Evolutionary conservation across 805 yeast genomes (phyloP).

Genomic region (Candida yuanshanica): DNA sequence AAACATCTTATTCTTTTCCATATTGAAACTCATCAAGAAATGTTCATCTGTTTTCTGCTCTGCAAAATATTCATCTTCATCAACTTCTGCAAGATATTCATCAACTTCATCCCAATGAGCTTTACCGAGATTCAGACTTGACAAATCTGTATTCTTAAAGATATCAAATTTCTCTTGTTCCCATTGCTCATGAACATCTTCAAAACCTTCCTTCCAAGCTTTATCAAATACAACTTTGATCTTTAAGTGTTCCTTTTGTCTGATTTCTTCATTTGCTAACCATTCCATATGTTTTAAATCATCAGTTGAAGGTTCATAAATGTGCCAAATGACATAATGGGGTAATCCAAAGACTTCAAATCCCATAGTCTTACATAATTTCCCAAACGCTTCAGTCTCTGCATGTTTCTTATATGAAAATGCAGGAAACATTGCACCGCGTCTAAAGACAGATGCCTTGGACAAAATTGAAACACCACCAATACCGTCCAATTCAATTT

Average conservation of each 20-base stretch:
- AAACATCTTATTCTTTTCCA: conserved; percentile 14
- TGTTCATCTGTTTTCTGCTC: conserved; percentile 19
- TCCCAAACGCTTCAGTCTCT: conserved; percentile 96
- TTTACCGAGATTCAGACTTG: conserved; percentile 38
- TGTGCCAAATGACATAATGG: conserved; percentile 95
- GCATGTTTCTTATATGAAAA: conserved; percentile 95
- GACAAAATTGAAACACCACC: conserved; percentile 95
- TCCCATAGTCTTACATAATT: conserved; percentile 81
- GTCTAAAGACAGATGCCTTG: conserved; percentile 78
- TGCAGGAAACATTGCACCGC: conserved; percentile 94
- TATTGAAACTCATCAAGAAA: conserved; percentile 16
- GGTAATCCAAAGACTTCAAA: conserved; percentile 84
- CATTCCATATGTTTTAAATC: conserved; percentile 85
- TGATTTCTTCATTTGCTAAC: conserved; percentile 77
- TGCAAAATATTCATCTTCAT: conserved; percentile 1
- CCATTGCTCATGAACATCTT: conserved; percentile 73
- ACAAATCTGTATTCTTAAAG: conserved; percentile 70
- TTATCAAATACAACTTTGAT: conserved; percentile 60
- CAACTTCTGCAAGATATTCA: conserved; percentile 22
- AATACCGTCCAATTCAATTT: conserved; percentile 91
- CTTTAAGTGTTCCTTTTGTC: conserved; percentile 57
- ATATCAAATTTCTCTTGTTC: conserved; percentile 59
- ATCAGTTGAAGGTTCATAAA: conserved; percentile 91
- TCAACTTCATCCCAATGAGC: conserved; percentile 73
- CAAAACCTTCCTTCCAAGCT: conserved; percentile 75